These are phyloP conservation scores for Coemansia sp. DNA, from an alignment of 192 early-diverging fungal species.

Conservation along the genomic window DNA sequence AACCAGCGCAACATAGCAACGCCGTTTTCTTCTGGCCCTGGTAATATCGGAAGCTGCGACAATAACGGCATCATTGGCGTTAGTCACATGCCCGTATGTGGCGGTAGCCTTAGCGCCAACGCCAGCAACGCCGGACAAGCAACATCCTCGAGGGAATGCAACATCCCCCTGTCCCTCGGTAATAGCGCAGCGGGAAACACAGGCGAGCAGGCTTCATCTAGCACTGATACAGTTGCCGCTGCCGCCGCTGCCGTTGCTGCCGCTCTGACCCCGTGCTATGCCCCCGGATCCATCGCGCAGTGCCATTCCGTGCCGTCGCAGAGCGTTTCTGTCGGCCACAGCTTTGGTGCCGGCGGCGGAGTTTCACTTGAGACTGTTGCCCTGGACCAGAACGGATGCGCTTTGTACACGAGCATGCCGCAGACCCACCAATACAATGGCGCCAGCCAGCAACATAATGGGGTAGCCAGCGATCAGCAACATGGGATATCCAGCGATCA, in stretches of 20 bases:
- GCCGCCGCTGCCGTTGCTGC: neutral
- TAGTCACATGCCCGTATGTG: neutral
- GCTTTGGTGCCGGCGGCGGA: neutral
- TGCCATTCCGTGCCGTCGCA: conserved; percentile 1
- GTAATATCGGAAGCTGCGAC: neutral
- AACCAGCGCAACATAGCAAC: conserved; percentile 3
- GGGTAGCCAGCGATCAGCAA: neutral
- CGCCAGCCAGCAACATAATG: too few species aligned
- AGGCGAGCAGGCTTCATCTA: neutral
- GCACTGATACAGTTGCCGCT: neutral
- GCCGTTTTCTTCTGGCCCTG: neutral
- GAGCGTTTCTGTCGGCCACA: neutral
- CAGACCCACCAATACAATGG: neutral
- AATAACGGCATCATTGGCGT: neutral
- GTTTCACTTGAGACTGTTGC: conserved; percentile 5
- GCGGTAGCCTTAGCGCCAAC: conserved; percentile 7
- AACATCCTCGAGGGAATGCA: neutral
- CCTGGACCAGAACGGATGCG: conserved; percentile 9
- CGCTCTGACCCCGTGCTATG: neutral
- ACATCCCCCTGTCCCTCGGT: conserved; percentile 1
- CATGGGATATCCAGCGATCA: neutral
- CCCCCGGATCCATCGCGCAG: neutral
- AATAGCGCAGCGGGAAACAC: neutral
- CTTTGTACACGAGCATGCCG: conserved; percentile 5
- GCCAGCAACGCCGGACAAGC: neutral